Percentiles rank a stretch among this genome's conserved stretches.
Evolutionary conservation across 176 grass and related monocot genomes (phyloP).

Genomic region (barley (Hordeum vulgare)): MorexV3_pseudomolecules_assembly NC_058523.1:518950955-518951454

Average conservation of each 20-base stretch:
- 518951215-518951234: slow-evolving; percentile 53
- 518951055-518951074: slow-evolving; percentile 73
- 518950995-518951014: slow-evolving; percentile 64
- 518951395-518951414: neutral
- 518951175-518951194: neutral
- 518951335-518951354: neutral
- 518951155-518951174: neutral
- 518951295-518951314: slow-evolving; percentile 76
- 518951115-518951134: neutral
- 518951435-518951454: slow-evolving; percentile 69
- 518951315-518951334: slow-evolving; percentile 23
- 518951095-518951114: neutral
- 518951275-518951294: slow-evolving; percentile 72
- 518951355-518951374: neutral
- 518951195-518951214: slow-evolving; percentile 44
- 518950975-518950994: slow-evolving; percentile 75
- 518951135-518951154: neutral
- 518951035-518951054: slow-evolving; percentile 90
- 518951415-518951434: slow-evolving; percentile 9
- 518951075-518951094: slow-evolving; percentile 28
- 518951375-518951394: neutral
- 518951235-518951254: slow-evolving; percentile 54
- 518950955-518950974: slow-evolving; percentile 76
- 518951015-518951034: slow-evolving; percentile 76
- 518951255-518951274: slow-evolving; percentile 47